Evolutionary conservation across 805 yeast species (phyloP), one percentile per base, ranked within the genome.

Genomic region (Lachancea sp.): DNA sequence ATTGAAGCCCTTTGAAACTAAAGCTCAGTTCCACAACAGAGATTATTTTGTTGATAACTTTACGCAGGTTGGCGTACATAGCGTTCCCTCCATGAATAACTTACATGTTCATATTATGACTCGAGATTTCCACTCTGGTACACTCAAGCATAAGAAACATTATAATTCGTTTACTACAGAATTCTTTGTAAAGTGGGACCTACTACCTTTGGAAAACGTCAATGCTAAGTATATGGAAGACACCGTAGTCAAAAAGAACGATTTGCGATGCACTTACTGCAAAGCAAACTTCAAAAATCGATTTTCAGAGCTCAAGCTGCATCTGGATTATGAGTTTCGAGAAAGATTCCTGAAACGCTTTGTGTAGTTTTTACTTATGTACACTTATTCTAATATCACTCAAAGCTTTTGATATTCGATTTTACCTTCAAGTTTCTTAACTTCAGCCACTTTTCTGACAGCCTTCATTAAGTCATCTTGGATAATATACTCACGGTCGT

Each of bases 401-500:
- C 20, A 92, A 61, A 92, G 70, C 72, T 92, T 92, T 70, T 92
- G 95, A 64, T 92, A 92, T 56, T 90, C 97, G 47, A 90, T 68
- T 63, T 85, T 84, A 49, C 97, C 97, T 70, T 92, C 98, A 64
- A 92, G 75, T 67, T 92, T 92, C 82, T 92, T 92, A 40, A 87
- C 82, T 63, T 92, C 98, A 17, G 90, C 89, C 45, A 92, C 97
- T 70, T 92, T 92, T 66, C 99, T 78, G 33, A 88, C 97, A 13
- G 99, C 99, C 66, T 92, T 92, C 90, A 92, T 83, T 65, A 92
- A 63, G 69, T 92, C 99, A 55, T 83, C 80, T 63, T 92, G 98
- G 39, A 86, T 63, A 54, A 92, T 87, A 67, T 86, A 87, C 62
- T 90, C 97, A 56, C 98, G 80, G 61, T 92, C 98, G 58, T 92